Conservation (phyloP, 1,284 basidiomycete species). For the Papiliotrema nemorosa region DNA sequence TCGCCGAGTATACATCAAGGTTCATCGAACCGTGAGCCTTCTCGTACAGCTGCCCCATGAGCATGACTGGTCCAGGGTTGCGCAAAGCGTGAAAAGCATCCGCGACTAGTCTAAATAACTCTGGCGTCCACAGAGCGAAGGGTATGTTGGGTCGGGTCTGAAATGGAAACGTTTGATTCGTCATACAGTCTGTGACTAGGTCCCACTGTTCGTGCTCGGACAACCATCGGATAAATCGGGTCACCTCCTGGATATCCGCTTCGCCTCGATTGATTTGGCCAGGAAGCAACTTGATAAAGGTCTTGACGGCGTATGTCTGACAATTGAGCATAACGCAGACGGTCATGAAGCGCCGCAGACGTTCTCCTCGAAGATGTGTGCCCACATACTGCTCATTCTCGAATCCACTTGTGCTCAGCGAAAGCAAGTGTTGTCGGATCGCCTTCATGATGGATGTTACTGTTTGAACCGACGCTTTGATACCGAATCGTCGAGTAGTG, state of each 20-base stretch:
- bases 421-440: neutral
- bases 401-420: neutral
- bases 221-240: neutral
- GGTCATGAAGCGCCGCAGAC: neutral
- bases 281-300: neutral
- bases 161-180: neutral
- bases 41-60: no score
- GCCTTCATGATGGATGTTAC: neutral
- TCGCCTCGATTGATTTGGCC: neutral
- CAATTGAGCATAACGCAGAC: neutral
- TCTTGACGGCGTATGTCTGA: neutral
- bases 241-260: neutral
- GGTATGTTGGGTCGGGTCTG: neutral
- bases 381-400: neutral
- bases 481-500: no score
- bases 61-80: no score
- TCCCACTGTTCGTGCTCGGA: neutral
- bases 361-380: neutral
- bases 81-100: neutral
- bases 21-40: no score
- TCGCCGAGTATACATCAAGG: neutral
- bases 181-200: constrained; percentile 1
- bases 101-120: neutral
- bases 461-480: no score
- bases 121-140: neutral